phyloP scores from a whole-genome alignment of 2,329 filamentous ascomycete genomes.

The Ceratocystis cubensis region DNA sequence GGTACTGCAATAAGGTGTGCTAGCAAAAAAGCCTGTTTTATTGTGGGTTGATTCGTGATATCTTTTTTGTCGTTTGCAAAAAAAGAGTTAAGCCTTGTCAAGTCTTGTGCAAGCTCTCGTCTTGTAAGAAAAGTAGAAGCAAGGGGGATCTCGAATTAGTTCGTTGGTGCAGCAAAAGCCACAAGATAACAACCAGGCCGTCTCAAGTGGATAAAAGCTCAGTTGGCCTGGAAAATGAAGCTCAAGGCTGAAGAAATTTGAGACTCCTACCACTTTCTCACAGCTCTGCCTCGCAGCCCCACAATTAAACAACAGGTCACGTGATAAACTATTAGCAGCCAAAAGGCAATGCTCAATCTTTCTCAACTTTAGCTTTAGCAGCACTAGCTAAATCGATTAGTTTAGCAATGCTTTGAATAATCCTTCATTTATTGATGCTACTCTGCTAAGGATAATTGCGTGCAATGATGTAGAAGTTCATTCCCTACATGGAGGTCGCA shows the following conservation, averaged over 20 bases:
- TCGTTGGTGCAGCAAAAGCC: neutral
- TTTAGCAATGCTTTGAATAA: neutral
- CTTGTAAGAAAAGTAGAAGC: neutral
- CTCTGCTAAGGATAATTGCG: neutral
- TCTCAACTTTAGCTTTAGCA: too few relatives aligned
- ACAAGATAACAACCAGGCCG: neutral
- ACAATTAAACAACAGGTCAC: conserved; percentile 15
- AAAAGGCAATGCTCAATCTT: too few relatives aligned
- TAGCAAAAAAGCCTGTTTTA: neutral
- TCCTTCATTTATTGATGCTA: conserved; percentile 5
- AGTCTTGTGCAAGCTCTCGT: too few relatives aligned
- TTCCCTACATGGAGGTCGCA: neutral
- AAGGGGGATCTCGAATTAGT: neutral
- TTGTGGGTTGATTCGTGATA: neutral
- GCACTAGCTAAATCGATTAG: too few relatives aligned
- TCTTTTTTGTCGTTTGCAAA: neutral
- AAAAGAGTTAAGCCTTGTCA: neutral
- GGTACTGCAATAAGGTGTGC: neutral
- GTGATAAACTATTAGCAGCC: neutral
- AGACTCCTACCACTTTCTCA: conserved; percentile 13
- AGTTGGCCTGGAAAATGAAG: neutral
- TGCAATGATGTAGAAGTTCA: neutral
- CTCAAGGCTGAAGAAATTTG: conserved; percentile 22
- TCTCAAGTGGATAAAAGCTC: conserved; percentile 4
- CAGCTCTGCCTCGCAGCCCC: conserved; percentile 19